Conservation (phyloP, 164 flowering plant genomes). For the Paratinospora sagittata region DNA sequence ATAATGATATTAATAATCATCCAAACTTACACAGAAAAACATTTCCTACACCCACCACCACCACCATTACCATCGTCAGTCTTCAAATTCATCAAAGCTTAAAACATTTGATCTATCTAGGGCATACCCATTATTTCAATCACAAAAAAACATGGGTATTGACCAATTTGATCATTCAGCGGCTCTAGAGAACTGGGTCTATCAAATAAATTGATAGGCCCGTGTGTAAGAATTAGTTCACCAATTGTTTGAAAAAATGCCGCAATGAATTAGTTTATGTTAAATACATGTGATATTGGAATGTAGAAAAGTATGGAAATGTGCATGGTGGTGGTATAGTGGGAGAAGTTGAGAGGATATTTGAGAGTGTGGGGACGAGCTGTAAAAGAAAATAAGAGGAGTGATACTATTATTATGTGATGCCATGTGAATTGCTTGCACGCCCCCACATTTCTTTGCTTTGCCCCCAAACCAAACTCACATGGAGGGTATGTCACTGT, state of each 20-base stretch:
- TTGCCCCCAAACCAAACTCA: conserved; percentile 44
- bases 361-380: conserved; percentile 9
- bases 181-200: background rate
- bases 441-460: conserved; percentile 30
- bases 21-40: background rate
- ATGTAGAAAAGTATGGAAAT: background rate
- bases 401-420: conserved; percentile 8
- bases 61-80: too few species aligned
- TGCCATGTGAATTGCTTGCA: conserved; percentile 41
- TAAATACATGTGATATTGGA: background rate
- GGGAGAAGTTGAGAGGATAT: background rate
- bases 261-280: background rate
- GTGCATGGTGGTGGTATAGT: conserved; percentile 2
- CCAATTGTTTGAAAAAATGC: background rate
- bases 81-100: background rate
- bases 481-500: too few species aligned
- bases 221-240: background rate
- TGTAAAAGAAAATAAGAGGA: conserved; percentile 9
- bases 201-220: background rate
- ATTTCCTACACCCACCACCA: background rate
- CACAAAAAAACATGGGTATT: background rate
- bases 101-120: background rate
- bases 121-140: background rate
- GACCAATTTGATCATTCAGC: background rate
- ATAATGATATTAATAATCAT: background rate